These are phyloP conservation scores for Aciculoconidium aculeatum DNA, from an alignment of 805 yeast genomes.

Conservation along the genomic window DNA sequence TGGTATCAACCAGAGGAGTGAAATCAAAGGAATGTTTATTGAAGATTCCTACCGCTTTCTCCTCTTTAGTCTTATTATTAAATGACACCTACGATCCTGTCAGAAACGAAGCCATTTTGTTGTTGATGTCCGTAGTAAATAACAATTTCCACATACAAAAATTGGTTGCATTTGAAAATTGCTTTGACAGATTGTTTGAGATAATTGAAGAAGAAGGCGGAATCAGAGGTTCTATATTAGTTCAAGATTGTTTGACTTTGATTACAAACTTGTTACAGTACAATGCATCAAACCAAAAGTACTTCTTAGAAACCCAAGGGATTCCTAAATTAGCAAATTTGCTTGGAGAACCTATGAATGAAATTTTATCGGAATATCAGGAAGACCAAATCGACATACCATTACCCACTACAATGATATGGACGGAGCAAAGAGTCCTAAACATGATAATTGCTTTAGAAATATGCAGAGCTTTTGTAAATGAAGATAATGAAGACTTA, in stretches of 20 bases:
- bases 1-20: constrained; percentile 68
- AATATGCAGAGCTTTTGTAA: constrained; percentile 65
- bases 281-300: constrained; percentile 85
- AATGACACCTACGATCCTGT: constrained; percentile 63
- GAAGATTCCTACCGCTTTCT: constrained; percentile 70
- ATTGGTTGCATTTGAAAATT: constrained; percentile 88
- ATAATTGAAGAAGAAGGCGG: constrained; percentile 87
- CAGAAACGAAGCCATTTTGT: constrained; percentile 77
- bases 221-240: constrained; percentile 79
- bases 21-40: constrained; percentile 71
- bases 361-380: constrained; percentile 21
- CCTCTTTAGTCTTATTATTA: constrained; percentile 59
- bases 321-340: constrained; percentile 58
- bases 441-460: constrained; percentile 66
- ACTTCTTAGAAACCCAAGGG: constrained; percentile 81
- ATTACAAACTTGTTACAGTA: constrained; percentile 67
- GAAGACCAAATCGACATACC: constrained; percentile 13
- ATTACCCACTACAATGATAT: constrained; percentile 41
- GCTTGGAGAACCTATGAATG: constrained; percentile 54
- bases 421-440: constrained; percentile 72
- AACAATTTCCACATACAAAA: constrained; percentile 85
- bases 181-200: constrained; percentile 76
- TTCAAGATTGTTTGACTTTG: constrained; percentile 80
- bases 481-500: constrained; percentile 65
- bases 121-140: constrained; percentile 78